phyloP scores from a whole-genome alignment of 805 yeast species.

The Cephaloascus albidus region DNA sequence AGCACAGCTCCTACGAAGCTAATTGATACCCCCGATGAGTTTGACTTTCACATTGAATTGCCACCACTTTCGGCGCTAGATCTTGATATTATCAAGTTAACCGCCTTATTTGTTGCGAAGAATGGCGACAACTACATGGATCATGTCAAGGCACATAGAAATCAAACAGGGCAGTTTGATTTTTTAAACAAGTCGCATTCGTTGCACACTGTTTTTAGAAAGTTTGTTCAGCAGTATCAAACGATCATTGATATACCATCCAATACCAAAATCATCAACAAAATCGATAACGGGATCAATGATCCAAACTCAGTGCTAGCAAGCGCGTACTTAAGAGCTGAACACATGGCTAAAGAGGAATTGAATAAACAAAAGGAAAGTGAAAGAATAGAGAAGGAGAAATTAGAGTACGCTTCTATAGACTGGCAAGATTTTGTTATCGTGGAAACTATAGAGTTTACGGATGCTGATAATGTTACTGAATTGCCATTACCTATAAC shows the following conservation, averaged over 20 bases:
- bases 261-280: neutral
- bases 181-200: conserved; percentile 58
- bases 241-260: conserved; percentile 8
- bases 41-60: conserved; percentile 15
- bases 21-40: conserved; percentile 11
- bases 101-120: conserved; percentile 60
- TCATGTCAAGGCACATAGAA: conserved; percentile 24
- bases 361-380: conserved; percentile 4
- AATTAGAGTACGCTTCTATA: conserved; percentile 57
- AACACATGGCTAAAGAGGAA: conserved; percentile 19
- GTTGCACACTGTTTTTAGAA: conserved; percentile 39
- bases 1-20: conserved; percentile 2
- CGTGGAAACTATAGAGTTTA: conserved; percentile 60
- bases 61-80: conserved; percentile 50
- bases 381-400: conserved; percentile 24
- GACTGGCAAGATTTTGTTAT: conserved; percentile 84
- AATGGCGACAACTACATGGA: conserved; percentile 42
- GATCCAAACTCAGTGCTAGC: conserved; percentile 21
- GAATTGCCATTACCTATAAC: conserved; percentile 48
- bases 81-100: conserved; percentile 56
- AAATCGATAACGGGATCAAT: conserved; percentile 1
- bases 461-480: conserved; percentile 47
- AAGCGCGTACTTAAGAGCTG: conserved; percentile 48
- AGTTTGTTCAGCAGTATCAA: conserved; percentile 48
- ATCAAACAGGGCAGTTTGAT: conserved; percentile 49